Base-by-base conservation (phyloP, 441 rosid genomes). In the Rhodomyrtus psidioides region DNA sequence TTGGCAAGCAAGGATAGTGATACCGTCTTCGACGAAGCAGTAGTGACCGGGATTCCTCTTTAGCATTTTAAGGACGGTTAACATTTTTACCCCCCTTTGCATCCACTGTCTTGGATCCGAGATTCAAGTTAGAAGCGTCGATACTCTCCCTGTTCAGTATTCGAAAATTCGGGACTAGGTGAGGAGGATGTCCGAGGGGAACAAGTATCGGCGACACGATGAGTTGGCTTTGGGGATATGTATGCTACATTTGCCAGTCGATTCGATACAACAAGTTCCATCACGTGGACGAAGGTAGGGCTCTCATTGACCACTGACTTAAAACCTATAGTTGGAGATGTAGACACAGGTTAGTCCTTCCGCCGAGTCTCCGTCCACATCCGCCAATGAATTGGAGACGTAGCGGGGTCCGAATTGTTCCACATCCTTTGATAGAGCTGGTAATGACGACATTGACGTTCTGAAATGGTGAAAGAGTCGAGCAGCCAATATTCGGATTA, bases 361-460 rank as follows among this genome's bases (percentile, higher is more conserved):
- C 4, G 74, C 23, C 1, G 28, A 28, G 74, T 59, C 16, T 14
- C 14, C 21, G 0, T 60, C 23, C 27, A 28, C 1, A 0, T 60
- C 21, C 28, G 1, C 34, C 2, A 15, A 28, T 28, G 23, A 28
- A 16, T 60, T 8, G 74, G 74, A 30, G 39, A 30, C 9, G 74
- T 30, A 0, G 13, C 24, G 2, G 0, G 13, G 75, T 16, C 2
- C 19, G 17, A 2, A 16, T 62, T 30, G 9, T 62, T 62, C 7
- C 24, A 10, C 30, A 30, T 62, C 0, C 24, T 4, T 30, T 17
- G 42, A 62, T 62, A 65, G 76, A 65, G 46, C 1, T 19, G 21
- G 76, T 26, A 19, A 65, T 9, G 1, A 17, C 6, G 9, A 5
- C 0, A 1, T 16, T 2, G 0, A 2, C 23, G 4, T 28, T 28